A percentile compares a stretch with the other conserved stretches of the same genome.
Evolutionary conservation across 108 stramenopile species (phyloP).

Genomic region (Discostella stelligeroides): DNA sequence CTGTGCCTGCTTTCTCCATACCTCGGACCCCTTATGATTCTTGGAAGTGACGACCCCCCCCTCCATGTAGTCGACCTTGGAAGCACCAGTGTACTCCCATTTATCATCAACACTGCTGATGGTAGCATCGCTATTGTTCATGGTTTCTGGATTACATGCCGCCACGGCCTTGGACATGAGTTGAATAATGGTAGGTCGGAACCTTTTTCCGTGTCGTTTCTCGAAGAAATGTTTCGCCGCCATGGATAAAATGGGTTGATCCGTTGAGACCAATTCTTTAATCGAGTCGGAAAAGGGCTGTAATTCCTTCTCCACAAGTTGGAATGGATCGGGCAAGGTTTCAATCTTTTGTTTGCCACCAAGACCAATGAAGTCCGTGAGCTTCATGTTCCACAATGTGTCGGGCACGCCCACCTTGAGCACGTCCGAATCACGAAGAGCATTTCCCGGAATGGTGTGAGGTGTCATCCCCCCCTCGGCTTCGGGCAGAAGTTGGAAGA

Average conservation of each 20-base stretch:
- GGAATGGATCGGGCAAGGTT: constrained; percentile 83
- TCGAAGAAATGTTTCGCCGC: constrained; percentile 98
- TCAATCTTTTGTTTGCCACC: constrained; percentile 69
- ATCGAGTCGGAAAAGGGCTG: constrained; percentile 94
- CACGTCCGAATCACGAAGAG: constrained; percentile 56
- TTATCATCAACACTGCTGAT: constrained; percentile 18
- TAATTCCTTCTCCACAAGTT: constrained; percentile 91
- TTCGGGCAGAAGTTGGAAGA: constrained; percentile 79
- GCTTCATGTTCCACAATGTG: constrained; percentile 58
- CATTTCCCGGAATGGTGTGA: constrained; percentile 63
- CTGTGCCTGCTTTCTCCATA: constrained; percentile 87
- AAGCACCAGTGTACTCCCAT: constrained; percentile 83
- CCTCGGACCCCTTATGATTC: constrained; percentile 86
- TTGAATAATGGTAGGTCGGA: constrained; percentile 95
- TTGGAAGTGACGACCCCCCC: constrained; percentile 63
- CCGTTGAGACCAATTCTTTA: constrained; percentile 94
- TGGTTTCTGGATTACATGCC: constrained; percentile 62
- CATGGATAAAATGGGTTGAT: constrained; percentile 96
- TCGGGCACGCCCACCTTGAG: constrained; percentile 67
- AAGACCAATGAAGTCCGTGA: constrained; percentile 60
- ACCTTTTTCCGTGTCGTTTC: constrained; percentile 95
- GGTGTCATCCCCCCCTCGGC: constrained; percentile 79
- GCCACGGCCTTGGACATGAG: constrained; percentile 90
- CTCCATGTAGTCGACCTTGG: constrained; percentile 60
- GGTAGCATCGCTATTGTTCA: background rate